A percentile compares a stretch with the other conserved stretches of the same genome.
These are phyloP conservation scores for Aspergillus sclerotiicarbonarius DNA, from an alignment of 495 filamentous ascomycete genomes.

Conservation along the genomic window DNA sequence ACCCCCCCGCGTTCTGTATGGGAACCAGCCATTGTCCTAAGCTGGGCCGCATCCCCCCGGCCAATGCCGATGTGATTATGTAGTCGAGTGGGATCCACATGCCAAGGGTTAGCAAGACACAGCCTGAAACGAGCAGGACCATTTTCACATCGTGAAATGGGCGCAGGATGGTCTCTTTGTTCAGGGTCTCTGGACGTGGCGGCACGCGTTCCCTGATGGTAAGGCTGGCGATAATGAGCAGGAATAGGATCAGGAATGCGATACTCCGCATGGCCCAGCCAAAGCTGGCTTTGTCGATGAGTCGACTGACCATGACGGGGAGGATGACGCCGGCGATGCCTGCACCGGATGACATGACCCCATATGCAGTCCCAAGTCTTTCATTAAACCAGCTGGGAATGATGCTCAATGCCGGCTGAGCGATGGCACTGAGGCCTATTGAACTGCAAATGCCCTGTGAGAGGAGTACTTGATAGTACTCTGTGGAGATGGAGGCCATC, in stretches of 20 bases:
- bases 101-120: constrained; percentile 45
- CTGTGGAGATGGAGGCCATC: constrained; percentile 45
- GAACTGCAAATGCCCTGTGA: constrained; percentile 41
- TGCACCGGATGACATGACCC: constrained; percentile 49
- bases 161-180: constrained; percentile 19
- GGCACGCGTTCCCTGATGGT: constrained; percentile 27
- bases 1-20: constrained; percentile 28
- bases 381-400: constrained; percentile 48
- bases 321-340: constrained; percentile 54
- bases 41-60: constrained; percentile 20
- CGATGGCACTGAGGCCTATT: constrained; percentile 26
- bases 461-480: constrained; percentile 47
- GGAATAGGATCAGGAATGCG: constrained; percentile 38
- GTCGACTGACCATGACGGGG: constrained; percentile 32
- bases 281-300: constrained; percentile 36
- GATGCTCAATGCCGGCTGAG: constrained; percentile 16
- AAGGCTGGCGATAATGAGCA: constrained; percentile 29
- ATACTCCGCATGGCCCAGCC: constrained; percentile 41
- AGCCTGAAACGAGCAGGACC: constrained; percentile 28
- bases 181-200: constrained; percentile 11
- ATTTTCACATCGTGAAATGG: constrained; percentile 47
- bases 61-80: constrained; percentile 18
- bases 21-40: constrained; percentile 30
- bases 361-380: constrained; percentile 49
- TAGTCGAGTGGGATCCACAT: constrained; percentile 36